A percentile compares a stretch with the other conserved stretches of the same genome.
phyloP scores from a whole-genome alignment of 1,284 basidiomycete genomes.

The Ustilago lituana region DNA sequence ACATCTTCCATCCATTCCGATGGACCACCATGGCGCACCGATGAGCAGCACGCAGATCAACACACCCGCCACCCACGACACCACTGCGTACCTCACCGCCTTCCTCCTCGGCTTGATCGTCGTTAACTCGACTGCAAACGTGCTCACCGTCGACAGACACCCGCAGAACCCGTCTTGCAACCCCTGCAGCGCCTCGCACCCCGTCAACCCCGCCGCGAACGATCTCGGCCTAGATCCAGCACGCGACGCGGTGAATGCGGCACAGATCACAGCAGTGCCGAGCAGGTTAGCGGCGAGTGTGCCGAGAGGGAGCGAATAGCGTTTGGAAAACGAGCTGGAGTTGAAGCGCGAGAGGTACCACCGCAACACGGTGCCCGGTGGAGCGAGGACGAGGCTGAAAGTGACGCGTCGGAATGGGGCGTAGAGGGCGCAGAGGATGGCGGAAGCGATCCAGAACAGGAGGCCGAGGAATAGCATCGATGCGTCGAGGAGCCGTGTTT shows the following conservation, averaged over 20 bases:
- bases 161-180: slow-evolving; percentile 93
- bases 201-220: slow-evolving; percentile 23
- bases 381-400: slow-evolving; percentile 88
- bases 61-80: slow-evolving; percentile 53
- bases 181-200: slow-evolving; percentile 55
- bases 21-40: slow-evolving; percentile 61
- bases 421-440: slow-evolving; percentile 81
- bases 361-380: slow-evolving; percentile 85
- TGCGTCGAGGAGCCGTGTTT: slow-evolving; percentile 14
- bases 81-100: slow-evolving; percentile 55
- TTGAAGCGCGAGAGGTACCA: slow-evolving; percentile 82
- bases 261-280: slow-evolving; percentile 69
- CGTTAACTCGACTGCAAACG: slow-evolving; percentile 83
- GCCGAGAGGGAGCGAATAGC: slow-evolving; percentile 74
- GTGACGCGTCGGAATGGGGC: slow-evolving; percentile 81
- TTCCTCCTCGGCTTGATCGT: slow-evolving; percentile 70
- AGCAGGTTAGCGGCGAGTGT: slow-evolving; percentile 87
- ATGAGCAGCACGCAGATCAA: slow-evolving; percentile 56
- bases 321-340: slow-evolving; percentile 73
- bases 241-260: slow-evolving; percentile 45
- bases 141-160: slow-evolving; percentile 91
- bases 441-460: slow-evolving; percentile 70
- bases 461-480: slow-evolving; percentile 43
- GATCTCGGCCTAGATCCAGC: slow-evolving; percentile 17
- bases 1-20: slow-evolving; percentile 56